These are phyloP conservation scores for Fraxinus albicans DNA, from an alignment of 305 asterid genomes.

Conservation along the genomic window DNA sequence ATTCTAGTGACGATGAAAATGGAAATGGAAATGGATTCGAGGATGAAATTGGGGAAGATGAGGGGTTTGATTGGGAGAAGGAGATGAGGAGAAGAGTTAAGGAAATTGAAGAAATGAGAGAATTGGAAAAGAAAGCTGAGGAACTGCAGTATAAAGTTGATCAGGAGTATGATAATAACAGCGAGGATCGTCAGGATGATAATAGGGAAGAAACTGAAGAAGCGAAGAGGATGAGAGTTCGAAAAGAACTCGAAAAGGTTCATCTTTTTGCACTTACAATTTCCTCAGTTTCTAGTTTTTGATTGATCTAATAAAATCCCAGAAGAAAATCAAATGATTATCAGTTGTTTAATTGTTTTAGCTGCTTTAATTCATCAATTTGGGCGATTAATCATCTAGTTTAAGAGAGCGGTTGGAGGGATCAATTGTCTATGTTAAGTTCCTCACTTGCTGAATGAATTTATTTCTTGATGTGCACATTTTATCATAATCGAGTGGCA, in stretches of 20 bases:
- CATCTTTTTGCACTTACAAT: not conserved
- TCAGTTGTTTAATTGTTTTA: not conserved
- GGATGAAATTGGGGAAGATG: constrained; percentile 48
- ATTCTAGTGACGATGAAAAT: constrained; percentile 78
- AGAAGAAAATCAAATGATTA: not conserved
- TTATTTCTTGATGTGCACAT: not conserved
- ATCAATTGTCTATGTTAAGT: not conserved
- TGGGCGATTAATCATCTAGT: not conserved
- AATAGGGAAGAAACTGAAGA: constrained; percentile 56
- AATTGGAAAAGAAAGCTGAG: constrained; percentile 87
- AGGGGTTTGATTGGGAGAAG: constrained; percentile 68
- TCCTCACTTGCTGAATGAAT: not conserved
- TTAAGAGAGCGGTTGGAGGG: not conserved
- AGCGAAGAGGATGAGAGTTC: constrained; percentile 63
- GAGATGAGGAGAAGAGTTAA: constrained; percentile 84
- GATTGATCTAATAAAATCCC: not conserved
- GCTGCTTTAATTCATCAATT: not conserved
- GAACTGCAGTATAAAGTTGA: constrained; percentile 74
- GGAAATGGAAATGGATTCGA: constrained; percentile 64
- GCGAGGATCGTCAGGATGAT: constrained; percentile 21
- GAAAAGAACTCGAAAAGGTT: constrained; percentile 71
- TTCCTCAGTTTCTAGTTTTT: not conserved
- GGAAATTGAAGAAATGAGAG: constrained; percentile 82
- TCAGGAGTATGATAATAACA: constrained; percentile 44
- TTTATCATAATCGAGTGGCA: not conserved